Percentiles rank a stretch among this genome's conserved stretches.
Conservation (phyloP, 1,284 basidiomycete genomes). For the Microbotryum scabiosae region DNA sequence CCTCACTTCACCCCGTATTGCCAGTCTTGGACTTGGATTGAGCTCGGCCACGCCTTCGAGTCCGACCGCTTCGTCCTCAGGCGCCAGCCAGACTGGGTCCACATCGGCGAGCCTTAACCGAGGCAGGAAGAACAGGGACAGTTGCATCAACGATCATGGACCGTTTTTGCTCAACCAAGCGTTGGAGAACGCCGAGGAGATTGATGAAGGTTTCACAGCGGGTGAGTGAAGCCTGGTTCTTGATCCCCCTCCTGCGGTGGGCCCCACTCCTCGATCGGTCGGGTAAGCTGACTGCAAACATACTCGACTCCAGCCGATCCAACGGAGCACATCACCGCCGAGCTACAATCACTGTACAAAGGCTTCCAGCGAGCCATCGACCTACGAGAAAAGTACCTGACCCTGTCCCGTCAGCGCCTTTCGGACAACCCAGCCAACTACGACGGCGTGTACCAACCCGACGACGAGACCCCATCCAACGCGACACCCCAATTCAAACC, state of each 20-base stretch:
- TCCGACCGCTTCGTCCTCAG: background rate
- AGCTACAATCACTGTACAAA: conserved; percentile 38
- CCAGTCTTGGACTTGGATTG: conserved; percentile 9
- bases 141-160: conserved; percentile 1
- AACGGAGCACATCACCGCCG: conserved; percentile 34
- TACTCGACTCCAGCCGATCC: conserved; percentile 9
- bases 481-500: conserved; percentile 40
- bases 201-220: conserved; percentile 25
- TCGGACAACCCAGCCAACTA: conserved; percentile 87
- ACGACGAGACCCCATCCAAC: conserved; percentile 14
- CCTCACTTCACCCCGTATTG: conserved; percentile 24
- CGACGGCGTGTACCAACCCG: conserved; percentile 48
- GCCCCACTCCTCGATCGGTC: background rate
- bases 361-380: conserved; percentile 69
- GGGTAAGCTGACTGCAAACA: background rate
- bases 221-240: conserved; percentile 1
- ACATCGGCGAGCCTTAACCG: background rate
- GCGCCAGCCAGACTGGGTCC: background rate
- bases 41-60: background rate
- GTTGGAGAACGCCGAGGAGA: conserved; percentile 24
- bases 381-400: conserved; percentile 86
- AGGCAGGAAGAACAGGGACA: background rate
- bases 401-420: conserved; percentile 65
- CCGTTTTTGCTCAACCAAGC: conserved; percentile 12
- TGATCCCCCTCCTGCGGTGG: no score